Evolutionary conservation across 257 asterid species (phyloP), one percentile per base, ranked within the genome.

Genomic region (Solanum sparsipilum): DNA sequence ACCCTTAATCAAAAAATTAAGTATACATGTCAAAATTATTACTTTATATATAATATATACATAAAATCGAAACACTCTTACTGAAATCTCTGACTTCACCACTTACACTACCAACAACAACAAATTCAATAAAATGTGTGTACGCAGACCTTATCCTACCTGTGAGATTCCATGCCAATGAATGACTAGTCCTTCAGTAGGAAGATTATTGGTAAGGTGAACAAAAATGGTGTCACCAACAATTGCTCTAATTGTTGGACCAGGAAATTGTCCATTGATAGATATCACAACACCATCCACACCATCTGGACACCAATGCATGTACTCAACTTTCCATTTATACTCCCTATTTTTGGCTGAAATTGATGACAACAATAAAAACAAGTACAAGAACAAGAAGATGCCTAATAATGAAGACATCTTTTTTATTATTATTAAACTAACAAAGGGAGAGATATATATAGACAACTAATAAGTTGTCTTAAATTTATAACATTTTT

Each of bases 111-210:
- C 3, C 21, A 48, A 48, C 7, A 48, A 48, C 7, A 13, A 48
- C 3, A 48, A 48, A 46, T 15, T 48, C 7, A 48, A 2, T 5
- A 13, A 48, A 46, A 48, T 0, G 11, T 56, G 25, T 56, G 1
- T 20, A 20, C 0, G 65, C 65, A 56, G 65, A 56, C 4, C 25
- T 1, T 52, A 52, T 56, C 25, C 65, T 18, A 96, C 98, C 96
- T 96, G 98, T 92, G 95, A 71, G 38, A 96, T 93, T 36, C 98
- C 98, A 90, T 96, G 98, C 98, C 98, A 96, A 85, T 95, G 99
- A 88, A 95, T 95, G 75, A 92, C 96, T 75, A 93, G 90, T 6
- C 96, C 98, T 90, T 96, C 98, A 18, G 98, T 95, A 52, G 46
- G 87, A 71, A 96, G 95, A 88, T 92, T 88, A 88, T 95, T 96